Percentiles rank a stretch among this genome's conserved stretches.
Conservation (phyloP, 306 rosid genomes). For the Vigna trinervia region DNA sequence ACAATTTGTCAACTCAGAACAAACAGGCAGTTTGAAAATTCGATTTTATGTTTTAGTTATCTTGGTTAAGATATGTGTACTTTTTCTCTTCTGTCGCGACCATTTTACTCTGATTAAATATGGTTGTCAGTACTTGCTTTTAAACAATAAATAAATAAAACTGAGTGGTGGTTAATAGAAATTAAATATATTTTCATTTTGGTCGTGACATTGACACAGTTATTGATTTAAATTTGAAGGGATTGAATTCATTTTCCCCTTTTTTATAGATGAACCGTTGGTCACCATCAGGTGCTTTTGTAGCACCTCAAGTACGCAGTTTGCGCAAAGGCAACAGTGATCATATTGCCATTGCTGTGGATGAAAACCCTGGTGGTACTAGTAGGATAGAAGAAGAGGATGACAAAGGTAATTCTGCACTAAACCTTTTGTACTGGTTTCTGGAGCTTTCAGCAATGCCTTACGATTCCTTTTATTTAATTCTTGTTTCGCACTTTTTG, state of each 20-base stretch:
- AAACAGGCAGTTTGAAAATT: conserved; percentile 1
- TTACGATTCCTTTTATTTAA: conserved; percentile 22
- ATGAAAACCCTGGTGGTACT: conserved; percentile 72
- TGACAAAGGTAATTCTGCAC: conserved; percentile 75
- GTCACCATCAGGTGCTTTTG: conserved; percentile 67
- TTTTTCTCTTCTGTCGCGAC: conserved; percentile 8
- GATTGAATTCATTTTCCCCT: conserved; percentile 20
- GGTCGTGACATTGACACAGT: conserved; percentile 23
- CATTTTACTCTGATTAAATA: conserved; percentile 17
- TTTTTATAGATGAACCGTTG: conserved; percentile 63
- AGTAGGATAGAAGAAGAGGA: conserved; percentile 88
- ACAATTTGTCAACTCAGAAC: conserved; percentile 8
- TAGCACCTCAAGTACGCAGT: conserved; percentile 94
- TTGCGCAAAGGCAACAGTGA: conserved; percentile 89
- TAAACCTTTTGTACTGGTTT: conserved; percentile 5
- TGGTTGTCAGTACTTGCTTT: neutral
- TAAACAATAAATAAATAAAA: neutral
- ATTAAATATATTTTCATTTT: neutral
- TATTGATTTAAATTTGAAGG: conserved; percentile 23
- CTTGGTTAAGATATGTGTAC: conserved; percentile 1
- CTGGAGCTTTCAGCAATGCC: conserved; percentile 17
- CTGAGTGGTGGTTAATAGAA: conserved; percentile 24
- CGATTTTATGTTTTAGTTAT: conserved; percentile 13
- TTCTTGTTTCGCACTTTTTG: conserved; percentile 38
- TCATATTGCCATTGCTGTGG: conserved; percentile 93